Percentiles rank a stretch among this genome's conserved stretches.
Evolutionary conservation across 345 rosid genomes (phyloP).

Genomic region (Jatropha curcas): DNA sequence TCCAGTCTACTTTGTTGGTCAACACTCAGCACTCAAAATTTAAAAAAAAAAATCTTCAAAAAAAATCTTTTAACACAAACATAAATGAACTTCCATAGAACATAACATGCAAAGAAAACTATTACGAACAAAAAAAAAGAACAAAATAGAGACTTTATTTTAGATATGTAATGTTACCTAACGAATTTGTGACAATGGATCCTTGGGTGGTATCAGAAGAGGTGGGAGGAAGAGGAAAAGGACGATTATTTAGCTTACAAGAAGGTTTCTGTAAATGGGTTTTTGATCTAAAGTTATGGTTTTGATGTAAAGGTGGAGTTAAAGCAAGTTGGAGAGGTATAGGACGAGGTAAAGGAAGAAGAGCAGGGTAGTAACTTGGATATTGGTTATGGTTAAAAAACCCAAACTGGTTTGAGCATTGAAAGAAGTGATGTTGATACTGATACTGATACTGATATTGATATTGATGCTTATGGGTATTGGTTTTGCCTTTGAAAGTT

Average conservation of each 20-base stretch:
- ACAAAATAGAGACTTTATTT: slow-evolving; percentile 1
- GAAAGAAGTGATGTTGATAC: slow-evolving; percentile 45
- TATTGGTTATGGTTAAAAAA: slow-evolving; percentile 42
- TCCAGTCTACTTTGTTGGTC: background rate
- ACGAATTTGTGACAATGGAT: slow-evolving; percentile 30
- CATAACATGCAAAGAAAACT: slow-evolving; percentile 19
- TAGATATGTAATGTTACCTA: slow-evolving; percentile 34
- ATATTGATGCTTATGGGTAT: slow-evolving; percentile 43
- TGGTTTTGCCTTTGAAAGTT: slow-evolving; percentile 44
- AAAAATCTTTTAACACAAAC: slow-evolving; percentile 22
- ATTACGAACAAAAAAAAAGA: background rate
- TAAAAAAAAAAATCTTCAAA: background rate
- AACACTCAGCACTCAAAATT: background rate
- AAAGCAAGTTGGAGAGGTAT: slow-evolving; percentile 53
- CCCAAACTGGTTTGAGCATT: slow-evolving; percentile 55
- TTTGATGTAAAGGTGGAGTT: slow-evolving; percentile 44
- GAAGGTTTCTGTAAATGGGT: slow-evolving; percentile 55
- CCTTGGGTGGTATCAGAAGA: slow-evolving; percentile 41
- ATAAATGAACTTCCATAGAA: slow-evolving; percentile 27
- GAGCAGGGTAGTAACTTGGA: slow-evolving; percentile 52
- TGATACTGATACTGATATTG: slow-evolving; percentile 27
- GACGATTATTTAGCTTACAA: slow-evolving; percentile 35
- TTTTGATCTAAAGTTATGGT: slow-evolving; percentile 47
- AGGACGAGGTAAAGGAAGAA: slow-evolving; percentile 64
- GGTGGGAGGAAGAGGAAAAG: slow-evolving; percentile 43